Percentiles rank a stretch among this genome's conserved stretches.
These are phyloP conservation scores for Arthroderma sp. DNA, from an alignment of 2,329 filamentous ascomycete genomes.

Conservation along the genomic window DNA sequence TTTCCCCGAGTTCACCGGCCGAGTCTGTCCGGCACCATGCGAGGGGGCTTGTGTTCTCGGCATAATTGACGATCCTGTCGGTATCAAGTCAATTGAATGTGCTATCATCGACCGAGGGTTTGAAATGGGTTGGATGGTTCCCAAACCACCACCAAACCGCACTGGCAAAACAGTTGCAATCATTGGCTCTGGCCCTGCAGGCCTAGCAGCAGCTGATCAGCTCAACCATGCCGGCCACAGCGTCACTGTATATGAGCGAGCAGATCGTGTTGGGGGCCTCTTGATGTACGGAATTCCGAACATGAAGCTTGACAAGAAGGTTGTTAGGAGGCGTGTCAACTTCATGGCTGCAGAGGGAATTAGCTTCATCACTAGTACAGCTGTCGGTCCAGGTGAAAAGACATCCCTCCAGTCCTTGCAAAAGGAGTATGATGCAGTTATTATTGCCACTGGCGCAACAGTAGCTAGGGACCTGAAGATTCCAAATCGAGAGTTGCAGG, in stretches of 20 bases:
- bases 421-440: conserved; percentile 63
- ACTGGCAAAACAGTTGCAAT: conserved; percentile 81
- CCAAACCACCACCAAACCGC: conserved; percentile 60
- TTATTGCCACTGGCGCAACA: conserved; percentile 85
- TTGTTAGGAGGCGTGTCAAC: conserved; percentile 88
- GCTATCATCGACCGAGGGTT: conserved; percentile 96
- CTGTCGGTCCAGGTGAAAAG: conserved; percentile 62
- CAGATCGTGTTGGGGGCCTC: conserved; percentile 78
- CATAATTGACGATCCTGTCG: conserved; percentile 92
- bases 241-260: conserved; percentile 85
- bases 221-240: conserved; percentile 82
- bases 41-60: conserved; percentile 92
- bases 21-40: conserved; percentile 91
- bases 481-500: conserved; percentile 72
- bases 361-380: conserved; percentile 63
- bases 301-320: conserved; percentile 98
- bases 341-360: conserved; percentile 87
- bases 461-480: conserved; percentile 88
- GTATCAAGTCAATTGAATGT: conserved; percentile 97
- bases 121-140: conserved; percentile 96
- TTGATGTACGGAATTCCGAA: conserved; percentile 98
- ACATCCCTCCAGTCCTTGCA: conserved; percentile 59
- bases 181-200: conserved; percentile 83
- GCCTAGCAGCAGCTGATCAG: conserved; percentile 82
- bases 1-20: conserved; percentile 94